Evolutionary conservation across 1,139 yeast species (phyloP).

Genomic region (Hemisphaericaspora xylofermentans): DNA sequence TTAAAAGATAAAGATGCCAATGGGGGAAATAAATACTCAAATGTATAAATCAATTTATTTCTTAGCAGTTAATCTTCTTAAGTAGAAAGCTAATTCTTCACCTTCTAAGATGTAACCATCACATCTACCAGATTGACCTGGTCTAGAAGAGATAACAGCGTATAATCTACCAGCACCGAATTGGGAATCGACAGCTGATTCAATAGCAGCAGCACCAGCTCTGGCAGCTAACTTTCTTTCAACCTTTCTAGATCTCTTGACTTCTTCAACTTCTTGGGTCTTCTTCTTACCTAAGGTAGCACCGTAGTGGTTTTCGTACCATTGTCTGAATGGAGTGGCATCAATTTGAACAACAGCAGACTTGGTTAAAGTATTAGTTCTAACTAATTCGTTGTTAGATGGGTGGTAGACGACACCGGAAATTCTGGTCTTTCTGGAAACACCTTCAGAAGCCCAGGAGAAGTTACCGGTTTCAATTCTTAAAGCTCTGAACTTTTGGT

Average conservation of each 20-base stretch:
- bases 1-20: constrained; percentile 5
- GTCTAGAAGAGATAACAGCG: constrained; percentile 99
- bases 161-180: constrained; percentile 98
- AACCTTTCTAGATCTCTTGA: constrained; percentile 73
- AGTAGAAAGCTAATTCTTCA: constrained; percentile 99
- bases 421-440: constrained; percentile 98
- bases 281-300: constrained; percentile 84
- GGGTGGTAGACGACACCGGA: constrained; percentile 98
- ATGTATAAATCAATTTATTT: constrained; percentile 55
- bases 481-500: constrained; percentile 99
- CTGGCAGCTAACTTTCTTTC: constrained; percentile 92
- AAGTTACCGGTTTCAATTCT: constrained; percentile 99
- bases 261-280: constrained; percentile 49
- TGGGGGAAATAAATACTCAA: constrained; percentile 6
- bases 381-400: constrained; percentile 98
- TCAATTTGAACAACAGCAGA: constrained; percentile 98
- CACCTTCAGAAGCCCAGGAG: constrained; percentile 99
- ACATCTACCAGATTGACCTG: constrained; percentile 99
- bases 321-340: constrained; percentile 99
- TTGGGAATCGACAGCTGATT: constrained; percentile 89
- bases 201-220: constrained; percentile 81
- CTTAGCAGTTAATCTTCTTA: constrained; percentile 99
- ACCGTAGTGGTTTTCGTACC: constrained; percentile 99
- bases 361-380: constrained; percentile 99
- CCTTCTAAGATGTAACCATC: constrained; percentile 99